Base-by-base conservation (phyloP, 345 rosid species). In the Kernera saxatilis region DNA sequence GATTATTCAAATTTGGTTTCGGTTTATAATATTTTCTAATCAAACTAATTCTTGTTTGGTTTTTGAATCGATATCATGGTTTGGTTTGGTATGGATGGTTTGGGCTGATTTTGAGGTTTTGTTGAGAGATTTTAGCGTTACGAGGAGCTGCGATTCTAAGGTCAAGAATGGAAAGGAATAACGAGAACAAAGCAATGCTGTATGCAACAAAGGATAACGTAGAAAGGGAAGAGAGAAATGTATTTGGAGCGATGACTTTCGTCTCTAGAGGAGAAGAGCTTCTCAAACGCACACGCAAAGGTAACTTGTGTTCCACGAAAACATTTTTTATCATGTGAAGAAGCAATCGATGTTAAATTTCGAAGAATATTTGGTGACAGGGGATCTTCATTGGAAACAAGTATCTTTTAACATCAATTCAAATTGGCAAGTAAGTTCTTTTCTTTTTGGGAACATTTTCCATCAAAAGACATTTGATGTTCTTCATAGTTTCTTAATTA, bases 261-360 rank as follows among this genome's bases (percentile, higher is more conserved):
- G 93, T 85, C 26, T 77, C 87, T 19, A 81, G 69, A 64, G 97
- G 98, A n/a, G 98, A 87, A 52, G 97, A 90, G 68, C 92, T 93
- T 51, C 87, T 93, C 49, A 93, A 93, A 82, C 89, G 90, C 27
- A 93, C 98, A 37, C 87, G 98, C 74, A 88, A 93, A 90, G 98
- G 98, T 93, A 69, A 75, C 69, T 75, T 75, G 57, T 61, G 4
- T 36, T 9, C 51, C 46, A 69, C 10, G 54, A 61, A 75, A 43
- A 57, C 2, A 0, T 2, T 17, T 61, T 52, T 43, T 17, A 36
- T 41, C 21, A 19, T 33, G 1, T 39, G 37, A 67, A 2, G n/a
- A 27, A 25, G 1, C 30, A 52, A 12, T 14, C 2, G 17, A 43
- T n/a, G 17, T 7, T 44, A 56, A 39, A 25, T 18, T 37, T 45